Base-by-base conservation (phyloP, 495 filamentous ascomycete genomes). In the Chaetomium tenue region DNA sequence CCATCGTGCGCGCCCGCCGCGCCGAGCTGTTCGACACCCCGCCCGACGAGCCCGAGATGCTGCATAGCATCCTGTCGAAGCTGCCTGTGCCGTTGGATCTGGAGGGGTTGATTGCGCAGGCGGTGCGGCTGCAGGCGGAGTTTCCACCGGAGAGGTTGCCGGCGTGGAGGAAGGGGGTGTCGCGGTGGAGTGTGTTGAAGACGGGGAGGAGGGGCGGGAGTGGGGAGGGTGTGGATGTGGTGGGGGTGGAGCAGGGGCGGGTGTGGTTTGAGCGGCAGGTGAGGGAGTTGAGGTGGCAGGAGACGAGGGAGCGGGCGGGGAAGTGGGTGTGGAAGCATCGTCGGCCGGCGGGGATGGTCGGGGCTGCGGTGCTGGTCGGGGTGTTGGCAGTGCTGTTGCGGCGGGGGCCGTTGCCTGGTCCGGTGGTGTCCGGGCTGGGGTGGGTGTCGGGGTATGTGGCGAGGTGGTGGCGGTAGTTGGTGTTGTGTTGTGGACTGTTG, bases 21-120 rank as follows among this genome's bases (percentile, higher is more conserved):
- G 84, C 84, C 30, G 91, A 97, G 72, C 81, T 98, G 0, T 82
- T 98, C 62, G 89, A 89, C 37, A 91, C 91, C 15, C 87, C 91
- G 0, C 73, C 79, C 20, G 89, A 96, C 58, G 94, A 98, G 72
- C 90, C 91, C 15, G 95, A 97, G 71, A 96, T 98, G 87, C 84
- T 98, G 20, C 92, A 96, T 75, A 90, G 87, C 53, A 87, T 89
- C 7, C 83, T 98, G 3, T 93, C 89, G 5, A 97, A 95, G 74
- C 83, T 98, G 2, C 94, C 94, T 0, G 84, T 83, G 51, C 87
- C 90, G 12, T 81, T 97, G n/a, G 86, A 97, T 67, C 76, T 98
- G 26, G 94, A 98, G 63, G 79, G 76, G 4, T 80, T 96, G 42
- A 89, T 98, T 62, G 66, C 75, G 20, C 77, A 78, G 30, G 87